Percentiles rank a stretch among this genome's conserved stretches.
These are phyloP conservation scores for Lasiosphaeris hirsuta DNA, from an alignment of 495 filamentous ascomycete species.

Conservation along the genomic window DNA sequence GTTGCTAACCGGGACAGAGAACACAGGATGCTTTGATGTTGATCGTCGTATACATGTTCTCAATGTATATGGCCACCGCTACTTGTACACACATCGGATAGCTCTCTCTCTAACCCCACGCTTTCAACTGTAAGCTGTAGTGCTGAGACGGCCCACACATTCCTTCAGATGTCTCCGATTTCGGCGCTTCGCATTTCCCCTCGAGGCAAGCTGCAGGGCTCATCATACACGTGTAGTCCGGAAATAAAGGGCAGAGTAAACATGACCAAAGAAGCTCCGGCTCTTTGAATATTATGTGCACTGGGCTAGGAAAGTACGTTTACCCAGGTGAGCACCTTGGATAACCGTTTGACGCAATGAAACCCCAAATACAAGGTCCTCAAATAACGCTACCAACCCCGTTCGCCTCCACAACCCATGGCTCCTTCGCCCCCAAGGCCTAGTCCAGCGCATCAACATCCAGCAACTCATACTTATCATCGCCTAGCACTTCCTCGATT, in stretches of 20 bases:
- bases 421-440: neutral
- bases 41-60: too few species aligned
- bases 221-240: neutral
- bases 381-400: neutral
- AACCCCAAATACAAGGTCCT: neutral
- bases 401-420: neutral
- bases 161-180: slow-evolving; percentile 2
- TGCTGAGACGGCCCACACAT: neutral
- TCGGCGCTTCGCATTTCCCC: slow-evolving; percentile 9
- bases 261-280: neutral
- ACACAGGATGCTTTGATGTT: too few species aligned
- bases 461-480: slow-evolving; percentile 62
- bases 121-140: neutral
- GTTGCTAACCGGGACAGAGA: neutral
- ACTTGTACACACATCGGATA: slow-evolving; percentile 7
- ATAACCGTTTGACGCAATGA: too few species aligned
- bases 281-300: neutral
- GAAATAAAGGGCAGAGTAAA: neutral
- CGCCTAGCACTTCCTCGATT: slow-evolving; percentile 69
- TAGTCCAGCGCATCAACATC: slow-evolving; percentile 38
- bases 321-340: too few species aligned
- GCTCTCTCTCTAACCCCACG: neutral
- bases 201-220: neutral
- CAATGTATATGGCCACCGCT: neutral
- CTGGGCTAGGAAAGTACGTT: too few species aligned